Conservation (phyloP, 176 grass and related monocot species). For the Musa beccarii region DNA sequence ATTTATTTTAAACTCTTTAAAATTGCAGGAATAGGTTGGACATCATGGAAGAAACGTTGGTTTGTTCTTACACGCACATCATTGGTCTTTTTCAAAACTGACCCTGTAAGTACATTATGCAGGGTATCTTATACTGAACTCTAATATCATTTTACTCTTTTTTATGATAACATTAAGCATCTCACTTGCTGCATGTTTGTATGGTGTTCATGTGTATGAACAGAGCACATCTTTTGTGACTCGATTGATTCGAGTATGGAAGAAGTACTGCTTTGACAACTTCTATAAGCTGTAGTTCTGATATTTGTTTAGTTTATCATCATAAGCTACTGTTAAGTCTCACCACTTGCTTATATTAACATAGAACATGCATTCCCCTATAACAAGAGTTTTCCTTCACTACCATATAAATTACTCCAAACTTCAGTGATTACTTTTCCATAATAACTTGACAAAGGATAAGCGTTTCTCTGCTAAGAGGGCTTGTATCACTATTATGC, state of each 20-base stretch:
- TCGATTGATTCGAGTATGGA: too few species aligned
- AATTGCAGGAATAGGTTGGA: constrained; percentile 87
- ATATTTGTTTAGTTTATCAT: too few species aligned
- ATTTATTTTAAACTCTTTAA: constrained; percentile 2
- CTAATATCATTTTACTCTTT: background rate
- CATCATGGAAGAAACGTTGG: constrained; percentile 99
- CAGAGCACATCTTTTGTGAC: too few species aligned
- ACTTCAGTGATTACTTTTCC: background rate
- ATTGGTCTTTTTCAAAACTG: constrained; percentile 84
- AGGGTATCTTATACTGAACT: constrained; percentile 7
- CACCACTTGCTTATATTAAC: background rate
- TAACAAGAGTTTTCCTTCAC: background rate
- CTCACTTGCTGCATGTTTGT: too few species aligned
- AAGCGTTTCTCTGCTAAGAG: too few species aligned
- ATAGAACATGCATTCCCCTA: background rate
- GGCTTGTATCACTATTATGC: too few species aligned
- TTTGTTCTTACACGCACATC: constrained; percentile 95
- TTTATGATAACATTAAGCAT: background rate
- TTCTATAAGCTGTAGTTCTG: too few species aligned
- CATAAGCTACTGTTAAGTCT: background rate
- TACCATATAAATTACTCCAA: background rate
- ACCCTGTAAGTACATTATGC: constrained; percentile 56
- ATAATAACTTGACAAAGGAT: background rate
- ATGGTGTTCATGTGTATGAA: too few species aligned
- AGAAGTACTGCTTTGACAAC: too few species aligned